Conservation (phyloP, 2,329 filamentous ascomycete genomes). For the Raffaelea ambrosiae region DNA sequence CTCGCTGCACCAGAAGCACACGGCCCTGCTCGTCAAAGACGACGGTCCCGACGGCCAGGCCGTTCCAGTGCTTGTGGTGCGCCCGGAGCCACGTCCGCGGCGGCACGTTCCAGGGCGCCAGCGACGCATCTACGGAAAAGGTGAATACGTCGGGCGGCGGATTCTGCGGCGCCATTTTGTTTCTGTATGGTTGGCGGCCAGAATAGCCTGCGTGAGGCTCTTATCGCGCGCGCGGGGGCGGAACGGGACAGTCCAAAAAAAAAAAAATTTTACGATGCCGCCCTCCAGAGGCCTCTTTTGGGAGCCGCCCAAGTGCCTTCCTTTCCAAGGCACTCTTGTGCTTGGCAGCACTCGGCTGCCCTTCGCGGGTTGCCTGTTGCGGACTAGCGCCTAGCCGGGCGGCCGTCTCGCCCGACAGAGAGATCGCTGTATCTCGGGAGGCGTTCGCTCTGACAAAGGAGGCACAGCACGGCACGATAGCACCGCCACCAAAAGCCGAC, state of each 20-base stretch:
- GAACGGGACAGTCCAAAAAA: not conserved
- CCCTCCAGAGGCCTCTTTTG: too few species aligned
- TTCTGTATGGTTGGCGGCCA: too few species aligned
- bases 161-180: conserved; percentile 5
- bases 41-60: conserved; percentile 18
- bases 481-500: too few species aligned
- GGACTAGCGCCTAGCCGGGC: not conserved
- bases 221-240: too few species aligned
- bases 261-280: too few species aligned
- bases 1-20: conserved; percentile 30
- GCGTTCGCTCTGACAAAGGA: too few species aligned
- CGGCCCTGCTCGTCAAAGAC: conserved; percentile 20
- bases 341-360: not conserved
- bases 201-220: too few species aligned
- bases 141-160: conserved; percentile 11
- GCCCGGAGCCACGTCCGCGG: conserved; percentile 12
- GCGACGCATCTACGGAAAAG: conserved; percentile 15
- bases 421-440: too few species aligned
- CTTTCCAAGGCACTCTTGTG: too few species aligned
- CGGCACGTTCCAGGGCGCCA: conserved; percentile 14
- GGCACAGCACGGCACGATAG: too few species aligned
- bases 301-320: too few species aligned
- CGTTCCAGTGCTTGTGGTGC: conserved; percentile 12
- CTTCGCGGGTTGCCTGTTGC: not conserved
- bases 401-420: too few species aligned